Evolutionary conservation across 768 basidiomycete genomes (phyloP), one percentile per base, ranked within the genome.

Genomic region (Panaeolus cyanescens): DNA sequence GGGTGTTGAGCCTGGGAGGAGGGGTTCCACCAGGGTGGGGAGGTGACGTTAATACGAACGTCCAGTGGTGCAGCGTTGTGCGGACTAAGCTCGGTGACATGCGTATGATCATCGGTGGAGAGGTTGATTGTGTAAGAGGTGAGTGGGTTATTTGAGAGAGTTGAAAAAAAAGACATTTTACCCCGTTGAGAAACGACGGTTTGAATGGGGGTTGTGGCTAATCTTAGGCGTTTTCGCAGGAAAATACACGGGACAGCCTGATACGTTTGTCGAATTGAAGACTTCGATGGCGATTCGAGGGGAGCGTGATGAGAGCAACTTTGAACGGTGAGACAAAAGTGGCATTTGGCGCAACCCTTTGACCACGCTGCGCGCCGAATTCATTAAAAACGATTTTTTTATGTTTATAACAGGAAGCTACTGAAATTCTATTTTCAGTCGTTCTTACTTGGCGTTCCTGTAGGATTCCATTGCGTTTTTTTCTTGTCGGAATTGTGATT

Each of bases 371-470:
- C 42, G 32, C 37, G 56, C 39, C 42, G 60, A 57, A 32, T 56
- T 37, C 53, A 53, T 61, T 19, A 57, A 55, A 53, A 54, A 54
- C 30, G 34, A 28, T 45, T 54, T 61, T n/a, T 25, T 65, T 58
- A 39, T 55, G 59, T 28, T 61, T 42, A 6, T 59, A 36, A 58
- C 70, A 94, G 91, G 72, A 96, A 96, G 71, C 77, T 96, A n/a
- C 84, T 96, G 60, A 95, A 93, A 69, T 93, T 93, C 74, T 95
- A 95, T 79, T 86, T 94, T 62, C 94, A 96, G 69, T 95, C 93
- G 1, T 95, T 93, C 73, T 82, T 96, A 28, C 84, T 96, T 58
- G 95, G 94, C 54, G 93, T 96, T n/a, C 94, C 93, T 20, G 90
- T 90, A 71, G 66, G 88, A 72, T 59, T 62, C 58, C 39, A 37